Base-by-base conservation (phyloP, 169 alveolate species). In the Plasmodium vivax region DNA sequence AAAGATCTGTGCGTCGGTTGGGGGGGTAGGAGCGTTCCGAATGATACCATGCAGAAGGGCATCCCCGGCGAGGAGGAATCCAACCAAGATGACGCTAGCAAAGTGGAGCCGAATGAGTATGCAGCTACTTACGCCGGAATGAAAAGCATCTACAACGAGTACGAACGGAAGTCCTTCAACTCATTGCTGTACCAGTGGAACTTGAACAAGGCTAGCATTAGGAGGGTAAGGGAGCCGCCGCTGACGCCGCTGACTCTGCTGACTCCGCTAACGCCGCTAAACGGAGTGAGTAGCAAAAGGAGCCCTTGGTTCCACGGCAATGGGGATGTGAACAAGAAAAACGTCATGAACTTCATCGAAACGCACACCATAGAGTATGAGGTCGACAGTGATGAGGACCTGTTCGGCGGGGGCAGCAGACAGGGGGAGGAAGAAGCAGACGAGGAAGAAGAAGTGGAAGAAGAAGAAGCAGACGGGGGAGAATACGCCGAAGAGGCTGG, bases 341-440 rank as follows among this genome's bases (percentile, higher is more conserved):
- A 92, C 36, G 75, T 92, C 19, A 72, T 92, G 92, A 92, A 92
- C 56, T 92, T 92, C 58, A 92, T 92, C 19, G 85, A 92, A 73
- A 83, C 95, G 45, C 95, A 92, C 56, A 92, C 92, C 12, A 83
- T 92, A 14, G 95, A 92, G 43, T 92, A 92, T 73, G 95, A 92
- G 79, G 74, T 83, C 51, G 92, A 92, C 73, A 83, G 73, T n/a
- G 95, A 92, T 8, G 95, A 79, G 2, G 95, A 73, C 9, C 32
- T 85, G 8, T 19, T 62, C 72, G 27, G 77, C 27, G 92, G 72
- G 14, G 32, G 14, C 3, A 47, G 47, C n/a, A 74, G 12, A n/a
- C 73, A 85, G 12, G 82, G 47, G 0, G 83, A 38, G n/a, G 94
- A 88, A 6, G 83, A 27, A 3, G 16, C 9, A 4, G 92, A 36